These are phyloP conservation scores for Penicillium sp. DNA, from an alignment of 2,329 filamentous ascomycete genomes.

Conservation along the genomic window DNA sequence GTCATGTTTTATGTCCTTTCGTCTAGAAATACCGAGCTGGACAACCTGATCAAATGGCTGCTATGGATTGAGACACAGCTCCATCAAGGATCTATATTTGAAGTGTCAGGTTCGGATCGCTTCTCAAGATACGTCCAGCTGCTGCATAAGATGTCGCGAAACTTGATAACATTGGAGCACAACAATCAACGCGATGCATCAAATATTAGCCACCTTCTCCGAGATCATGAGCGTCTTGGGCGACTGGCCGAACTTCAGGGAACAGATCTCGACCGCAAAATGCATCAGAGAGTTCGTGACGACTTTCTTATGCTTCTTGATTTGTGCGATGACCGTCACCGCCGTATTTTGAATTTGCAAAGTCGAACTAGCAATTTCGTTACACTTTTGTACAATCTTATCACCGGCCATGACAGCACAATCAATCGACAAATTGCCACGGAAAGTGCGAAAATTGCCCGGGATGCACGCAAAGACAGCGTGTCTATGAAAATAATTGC, in stretches of 20 bases:
- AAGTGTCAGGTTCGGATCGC: conserved; percentile 18
- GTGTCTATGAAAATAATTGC: conserved; percentile 31
- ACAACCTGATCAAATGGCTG: conserved; percentile 21
- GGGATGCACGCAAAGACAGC: conserved; percentile 25
- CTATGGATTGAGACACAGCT: conserved; percentile 27
- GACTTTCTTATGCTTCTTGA: conserved; percentile 18
- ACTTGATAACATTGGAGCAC: conserved; percentile 25
- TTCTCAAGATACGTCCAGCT: conserved; percentile 23
- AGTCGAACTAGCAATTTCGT: conserved; percentile 22
- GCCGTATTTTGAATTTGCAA: conserved; percentile 18
- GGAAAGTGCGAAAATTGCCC: conserved; percentile 8
- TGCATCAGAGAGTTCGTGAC: conserved; percentile 20
- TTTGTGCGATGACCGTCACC: conserved; percentile 20
- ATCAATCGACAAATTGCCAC: conserved; percentile 25
- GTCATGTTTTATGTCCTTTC: conserved; percentile 20
- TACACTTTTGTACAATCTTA: conserved; percentile 27
- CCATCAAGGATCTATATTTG: conserved; percentile 23
- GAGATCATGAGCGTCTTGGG: conserved; percentile 18
- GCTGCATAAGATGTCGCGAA: conserved; percentile 23
- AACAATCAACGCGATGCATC: conserved; percentile 20
- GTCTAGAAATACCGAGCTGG: conserved; percentile 16
- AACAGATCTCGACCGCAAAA: background rate
- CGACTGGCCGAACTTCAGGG: conserved; percentile 5
- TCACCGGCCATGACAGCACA: conserved; percentile 25
- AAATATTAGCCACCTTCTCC: conserved; percentile 19